Conservation (phyloP, 73 alveolate species). For the Durusdinium trenchii region DNA sequence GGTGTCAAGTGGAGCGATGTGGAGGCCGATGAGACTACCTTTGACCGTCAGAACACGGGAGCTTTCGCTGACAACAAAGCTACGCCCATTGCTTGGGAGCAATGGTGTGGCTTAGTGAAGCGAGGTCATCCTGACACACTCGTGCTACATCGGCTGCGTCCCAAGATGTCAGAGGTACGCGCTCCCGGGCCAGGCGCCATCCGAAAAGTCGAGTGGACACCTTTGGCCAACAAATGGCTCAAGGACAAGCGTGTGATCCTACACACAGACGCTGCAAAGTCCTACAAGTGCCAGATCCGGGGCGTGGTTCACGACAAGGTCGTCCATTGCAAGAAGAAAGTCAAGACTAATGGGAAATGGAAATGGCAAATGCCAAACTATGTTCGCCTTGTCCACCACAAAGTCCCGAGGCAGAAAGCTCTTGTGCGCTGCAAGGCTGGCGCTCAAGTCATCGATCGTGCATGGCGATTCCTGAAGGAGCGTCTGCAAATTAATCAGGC, state of each 20-base stretch:
- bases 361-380: conserved; percentile 1
- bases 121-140: neutral
- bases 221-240: conserved; percentile 9
- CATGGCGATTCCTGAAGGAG: no score
- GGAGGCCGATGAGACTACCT: no score
- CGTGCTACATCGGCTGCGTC: neutral
- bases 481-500: no score
- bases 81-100: neutral
- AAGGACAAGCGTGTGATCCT: neutral
- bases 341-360: neutral
- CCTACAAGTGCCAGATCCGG: neutral
- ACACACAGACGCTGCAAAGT: conserved; percentile 11
- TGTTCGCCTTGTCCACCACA: neutral
- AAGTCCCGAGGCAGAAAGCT: neutral
- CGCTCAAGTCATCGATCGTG: no score
- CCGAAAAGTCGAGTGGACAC: neutral
- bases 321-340: neutral
- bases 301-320: conserved; percentile 9
- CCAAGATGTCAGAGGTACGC: neutral
- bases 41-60: neutral
- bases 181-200: conserved; percentile 34
- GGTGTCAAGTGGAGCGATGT: neutral
- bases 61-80: no score
- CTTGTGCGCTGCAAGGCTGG: no score
- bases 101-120: conserved; percentile 2